phyloP scores from a whole-genome alignment of 257 asterid species.

The Ophiorrhiza pumila region DNA sequence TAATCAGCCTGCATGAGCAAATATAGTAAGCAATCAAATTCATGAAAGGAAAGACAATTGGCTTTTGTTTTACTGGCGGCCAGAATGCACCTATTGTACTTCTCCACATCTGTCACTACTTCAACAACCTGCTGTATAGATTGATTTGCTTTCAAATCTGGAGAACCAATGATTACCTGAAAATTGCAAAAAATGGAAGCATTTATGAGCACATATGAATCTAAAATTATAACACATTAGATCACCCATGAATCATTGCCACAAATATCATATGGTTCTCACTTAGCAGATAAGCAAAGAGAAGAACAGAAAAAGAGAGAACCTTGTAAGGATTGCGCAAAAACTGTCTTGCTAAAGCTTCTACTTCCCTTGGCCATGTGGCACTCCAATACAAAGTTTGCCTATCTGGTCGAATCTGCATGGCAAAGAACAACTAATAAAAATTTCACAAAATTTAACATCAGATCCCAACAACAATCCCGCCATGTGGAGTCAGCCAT shows the following conservation, averaged over 20 bases:
- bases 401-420: constrained; percentile 91
- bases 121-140: constrained; percentile 78
- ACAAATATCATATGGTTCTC: not conserved
- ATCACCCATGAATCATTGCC: not conserved
- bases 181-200: not conserved
- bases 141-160: constrained; percentile 76
- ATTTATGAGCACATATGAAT: not conserved
- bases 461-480: too few species aligned
- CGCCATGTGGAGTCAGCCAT: too few species aligned
- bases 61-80: not conserved
- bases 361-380: constrained; percentile 96
- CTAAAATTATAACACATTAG: not conserved
- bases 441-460: not conserved
- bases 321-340: constrained; percentile 83
- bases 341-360: constrained; percentile 80
- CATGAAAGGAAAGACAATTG: not conserved
- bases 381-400: constrained; percentile 99
- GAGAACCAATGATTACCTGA: constrained; percentile 82
- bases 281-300: not conserved
- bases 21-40: constrained; percentile 27
- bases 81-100: constrained; percentile 68
- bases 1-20: constrained; percentile 53
- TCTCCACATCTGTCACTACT: constrained; percentile 74
- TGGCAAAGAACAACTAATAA: not conserved
- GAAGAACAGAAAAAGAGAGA: constrained; percentile 13